A percentile compares a stretch with the other conserved stretches of the same genome.
Conservation (phyloP, 352 stramenopile genomes). For the Stephanocyclus meneghinianus region DNA sequence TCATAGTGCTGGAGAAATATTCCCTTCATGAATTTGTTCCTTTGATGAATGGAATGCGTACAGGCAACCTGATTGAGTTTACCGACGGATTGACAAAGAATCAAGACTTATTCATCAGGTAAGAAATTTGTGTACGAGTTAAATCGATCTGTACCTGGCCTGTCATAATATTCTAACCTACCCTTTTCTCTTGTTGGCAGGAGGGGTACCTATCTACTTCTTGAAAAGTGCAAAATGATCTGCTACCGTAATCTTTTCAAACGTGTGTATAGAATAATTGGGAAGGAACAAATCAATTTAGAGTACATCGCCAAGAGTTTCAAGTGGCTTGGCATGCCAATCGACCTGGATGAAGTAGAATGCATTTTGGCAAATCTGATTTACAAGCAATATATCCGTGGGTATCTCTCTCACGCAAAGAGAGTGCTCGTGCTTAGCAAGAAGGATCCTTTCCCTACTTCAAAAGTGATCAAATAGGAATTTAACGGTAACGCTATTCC, state of each 20-base stretch:
- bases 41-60: slow-evolving; percentile 88
- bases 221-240: slow-evolving; percentile 94
- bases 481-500: not conserved
- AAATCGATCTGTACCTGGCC: not conserved
- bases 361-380: slow-evolving; percentile 96
- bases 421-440: slow-evolving; percentile 94
- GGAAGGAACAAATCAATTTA: slow-evolving; percentile 88
- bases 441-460: slow-evolving; percentile 88
- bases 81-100: slow-evolving; percentile 88
- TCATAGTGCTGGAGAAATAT: slow-evolving; percentile 88
- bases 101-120: slow-evolving; percentile 80
- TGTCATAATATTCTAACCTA: slow-evolving; percentile 5
- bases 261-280: slow-evolving; percentile 88
- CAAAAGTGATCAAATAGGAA: slow-evolving; percentile 61
- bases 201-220: slow-evolving; percentile 91
- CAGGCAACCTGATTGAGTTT: slow-evolving; percentile 90
- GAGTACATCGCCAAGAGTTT: slow-evolving; percentile 88
- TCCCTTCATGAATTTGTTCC: slow-evolving; percentile 79
- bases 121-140: slow-evolving; percentile 13
- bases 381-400: slow-evolving; percentile 93
- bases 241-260: slow-evolving; percentile 95
- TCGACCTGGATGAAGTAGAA: slow-evolving; percentile 95
- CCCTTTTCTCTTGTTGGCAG: slow-evolving; percentile 20
- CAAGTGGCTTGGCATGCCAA: slow-evolving; percentile 86
- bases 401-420: slow-evolving; percentile 96